phyloP scores from a whole-genome alignment of 805 yeast species.

The Kuraishia cidri region DNA sequence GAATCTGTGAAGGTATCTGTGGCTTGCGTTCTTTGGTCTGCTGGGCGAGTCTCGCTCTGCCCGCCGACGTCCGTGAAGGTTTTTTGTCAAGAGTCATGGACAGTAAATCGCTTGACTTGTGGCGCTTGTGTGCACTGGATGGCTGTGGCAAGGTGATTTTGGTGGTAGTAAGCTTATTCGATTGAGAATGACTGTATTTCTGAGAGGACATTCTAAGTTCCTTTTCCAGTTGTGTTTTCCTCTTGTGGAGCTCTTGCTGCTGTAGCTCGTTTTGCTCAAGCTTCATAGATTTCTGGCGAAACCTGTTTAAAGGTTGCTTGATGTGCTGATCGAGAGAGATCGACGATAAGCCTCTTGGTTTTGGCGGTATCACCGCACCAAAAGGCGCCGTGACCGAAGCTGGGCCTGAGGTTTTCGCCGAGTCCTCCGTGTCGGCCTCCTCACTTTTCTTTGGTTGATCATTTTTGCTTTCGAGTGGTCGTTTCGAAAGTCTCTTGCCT shows the following conservation, averaged over 20 bases:
- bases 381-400: constrained; percentile 7
- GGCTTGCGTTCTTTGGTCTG: not conserved
- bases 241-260: not conserved
- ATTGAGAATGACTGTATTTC: too few species aligned
- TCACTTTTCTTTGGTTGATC: too few species aligned
- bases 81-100: too few species aligned
- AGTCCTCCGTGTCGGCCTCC: too few species aligned
- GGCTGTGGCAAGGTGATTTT: not conserved
- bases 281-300: constrained; percentile 2
- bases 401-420: too few species aligned
- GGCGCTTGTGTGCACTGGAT: not conserved
- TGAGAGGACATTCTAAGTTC: not conserved
- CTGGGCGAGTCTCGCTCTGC: not conserved
- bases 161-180: not conserved
- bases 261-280: not conserved
- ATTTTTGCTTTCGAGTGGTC: too few species aligned
- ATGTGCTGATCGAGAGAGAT: constrained; percentile 3
- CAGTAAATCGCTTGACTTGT: not conserved
- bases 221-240: not conserved
- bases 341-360: not conserved
- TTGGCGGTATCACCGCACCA: not conserved
- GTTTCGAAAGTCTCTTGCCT: too few species aligned
- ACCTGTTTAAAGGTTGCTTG: constrained; percentile 2
- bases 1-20: not conserved
- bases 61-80: not conserved